A percentile compares a stretch with the other conserved stretches of the same genome.
phyloP scores from a whole-genome alignment of 306 rosid species.

The Quercus glauca region DNA sequence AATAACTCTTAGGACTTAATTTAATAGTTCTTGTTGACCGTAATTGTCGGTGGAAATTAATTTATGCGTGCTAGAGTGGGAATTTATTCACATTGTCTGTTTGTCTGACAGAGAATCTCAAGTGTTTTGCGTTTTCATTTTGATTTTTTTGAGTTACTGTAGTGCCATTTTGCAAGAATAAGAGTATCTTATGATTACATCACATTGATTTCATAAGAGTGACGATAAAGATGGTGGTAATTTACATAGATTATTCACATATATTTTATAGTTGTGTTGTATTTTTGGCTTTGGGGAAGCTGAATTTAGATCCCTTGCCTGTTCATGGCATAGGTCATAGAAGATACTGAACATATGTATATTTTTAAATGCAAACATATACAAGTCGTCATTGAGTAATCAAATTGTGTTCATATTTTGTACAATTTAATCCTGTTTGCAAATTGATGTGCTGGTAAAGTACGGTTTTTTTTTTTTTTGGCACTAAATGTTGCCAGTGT shows the following conservation, averaged over 20 bases:
- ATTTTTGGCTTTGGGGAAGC: background rate
- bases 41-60: background rate
- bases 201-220: background rate
- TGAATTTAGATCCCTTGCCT: background rate
- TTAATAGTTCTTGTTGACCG: background rate
- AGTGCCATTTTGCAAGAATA: background rate
- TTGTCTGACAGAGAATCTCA: background rate
- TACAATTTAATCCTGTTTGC: background rate
- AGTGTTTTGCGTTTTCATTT: background rate
- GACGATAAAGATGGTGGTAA: background rate
- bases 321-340: background rate
- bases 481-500: background rate
- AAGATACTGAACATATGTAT: background rate
- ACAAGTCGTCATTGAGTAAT: background rate
- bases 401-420: background rate
- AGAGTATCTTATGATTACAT: background rate
- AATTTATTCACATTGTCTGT: background rate
- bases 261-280: background rate
- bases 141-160: background rate
- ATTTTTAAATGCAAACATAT: background rate
- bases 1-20: background rate
- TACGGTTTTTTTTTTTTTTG: background rate
- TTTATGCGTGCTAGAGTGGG: background rate
- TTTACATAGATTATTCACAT: background rate
- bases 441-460: background rate